Evolutionary conservation across 768 basidiomycete species (phyloP), one percentile per base, ranked within the genome.

Genomic region (Boletus patriciae): DNA sequence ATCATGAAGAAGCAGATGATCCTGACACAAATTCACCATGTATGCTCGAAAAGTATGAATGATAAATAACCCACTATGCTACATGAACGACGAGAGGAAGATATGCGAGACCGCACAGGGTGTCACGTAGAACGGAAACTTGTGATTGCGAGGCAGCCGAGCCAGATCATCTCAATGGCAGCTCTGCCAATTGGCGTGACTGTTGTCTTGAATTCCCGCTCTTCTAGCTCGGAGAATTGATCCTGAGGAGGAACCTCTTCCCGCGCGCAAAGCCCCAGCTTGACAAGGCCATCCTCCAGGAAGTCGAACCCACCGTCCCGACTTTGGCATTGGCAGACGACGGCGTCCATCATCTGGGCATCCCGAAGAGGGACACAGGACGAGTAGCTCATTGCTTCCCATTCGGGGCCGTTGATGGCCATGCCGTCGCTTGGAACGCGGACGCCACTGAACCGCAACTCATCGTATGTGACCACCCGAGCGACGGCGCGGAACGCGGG

Each of bases 261-360:
- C 25, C 44, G 47, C 19, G 60, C 64, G 62, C 86, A 86, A 59
- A 94, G 73, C 0, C 90, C 91, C 54, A 95, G 78, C 68, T 85
- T 83, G 61, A 84, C 79, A 52, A 94, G 77, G 0, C 90, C 92
- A 47, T 95, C 86, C 0, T 87, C 82, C n/a, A 85, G 70, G 59
- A 95, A 92, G 69, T 91, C 85, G 49, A 95, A 81, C 5, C 90
- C 90, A 1, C 75, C 70, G 31, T 85, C 81, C 21, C 86, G 81
- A 25, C 83, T 80, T 49, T 78, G 71, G 60, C 87, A 91, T 2
- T 81, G 71, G 12, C 85, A 87, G 43, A 90, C 78, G 53, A 73
- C 76, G 27, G 77, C 79, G 52, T 79, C 76, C 34, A 59, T 70
- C 55, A 70, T 64, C 31, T 73, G 69, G 25, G 68, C 61, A 36